Evolutionary conservation across 176 grass and related monocot species (phyloP), one percentile per base, ranked within the genome.

Genomic region (Lolium perenne): DNA sequence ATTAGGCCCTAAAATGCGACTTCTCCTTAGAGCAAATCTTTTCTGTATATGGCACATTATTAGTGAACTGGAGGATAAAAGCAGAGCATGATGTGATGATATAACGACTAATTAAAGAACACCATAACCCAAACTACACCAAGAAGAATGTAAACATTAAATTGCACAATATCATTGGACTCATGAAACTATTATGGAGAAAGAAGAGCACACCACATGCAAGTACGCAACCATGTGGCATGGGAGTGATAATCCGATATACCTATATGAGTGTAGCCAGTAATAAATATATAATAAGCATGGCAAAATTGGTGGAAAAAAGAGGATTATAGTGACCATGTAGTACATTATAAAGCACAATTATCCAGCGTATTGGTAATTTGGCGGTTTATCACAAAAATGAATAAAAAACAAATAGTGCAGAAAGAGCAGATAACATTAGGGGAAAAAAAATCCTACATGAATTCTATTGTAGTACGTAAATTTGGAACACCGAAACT

Each of bases 1-100:
- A 91, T 98, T 95, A 79, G 93, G 93, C 38, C 96, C 96, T 86
- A 95, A 91, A 78, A 98, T 84, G 12, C 96, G 92, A 79, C 94
- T 92, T 81, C 96, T 95, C 75, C 96, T 92, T 83, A 94, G 91
- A 25, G 95, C 86, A 86, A 95, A 98, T 2, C 91, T 82, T 88
- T 98, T 94, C 96, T 98, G 86, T n/a, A 79, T 49, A 86, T 81
- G 49, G 38, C 32, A 81, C 57, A 86, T 84, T 82, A 80, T 83
- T 48, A 84, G n/a, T 35, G 41, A 5, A 58, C 6, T 49, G 23
- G 13, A 57, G 29, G 47, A 79, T 59, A 38, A 64, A 72, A 38
- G 58, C 20, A 69, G 10, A 17, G 62, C 62, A 77, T 0, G 17
- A 38, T 53, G 16, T 45, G 40, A 76, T 1, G 5, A 59, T 49